phyloP scores from a whole-genome alignment of 148 eudicot species.

The Cornus suecica region DNA sequence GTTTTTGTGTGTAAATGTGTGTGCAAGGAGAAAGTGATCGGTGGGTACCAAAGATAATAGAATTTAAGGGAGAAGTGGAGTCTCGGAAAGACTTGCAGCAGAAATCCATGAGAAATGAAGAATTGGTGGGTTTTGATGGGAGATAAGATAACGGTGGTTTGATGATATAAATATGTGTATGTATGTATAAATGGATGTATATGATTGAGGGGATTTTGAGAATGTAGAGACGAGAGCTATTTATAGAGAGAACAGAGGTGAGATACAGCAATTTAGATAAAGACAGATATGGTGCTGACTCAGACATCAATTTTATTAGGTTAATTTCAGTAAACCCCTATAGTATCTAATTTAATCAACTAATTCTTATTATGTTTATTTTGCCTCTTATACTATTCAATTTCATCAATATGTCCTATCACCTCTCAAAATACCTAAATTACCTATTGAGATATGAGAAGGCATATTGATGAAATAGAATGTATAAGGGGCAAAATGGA shows the following conservation, averaged over 20 bases:
- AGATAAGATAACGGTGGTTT: neutral
- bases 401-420: no score
- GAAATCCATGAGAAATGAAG: slow-evolving; percentile 35
- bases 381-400: no score
- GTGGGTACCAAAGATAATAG: slow-evolving; percentile 54
- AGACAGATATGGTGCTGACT: neutral
- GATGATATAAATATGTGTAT: no score
- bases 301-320: no score
- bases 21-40: slow-evolving; percentile 8
- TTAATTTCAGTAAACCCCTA: no score
- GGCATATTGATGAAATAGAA: no score
- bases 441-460: no score
- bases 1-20: neutral
- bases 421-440: no score
- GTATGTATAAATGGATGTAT: neutral
- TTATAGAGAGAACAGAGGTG: slow-evolving; percentile 14
- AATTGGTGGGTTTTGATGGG: neutral
- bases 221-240: slow-evolving; percentile 7
- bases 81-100: slow-evolving; percentile 33
- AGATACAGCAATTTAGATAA: neutral
- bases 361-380: no score
- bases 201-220: neutral
- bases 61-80: slow-evolving; percentile 55
- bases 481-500: no score
- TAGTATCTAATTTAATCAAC: no score